These are phyloP conservation scores for Singerocomus rubriflavus DNA, from an alignment of 1,284 basidiomycete genomes.

Conservation along the genomic window DNA sequence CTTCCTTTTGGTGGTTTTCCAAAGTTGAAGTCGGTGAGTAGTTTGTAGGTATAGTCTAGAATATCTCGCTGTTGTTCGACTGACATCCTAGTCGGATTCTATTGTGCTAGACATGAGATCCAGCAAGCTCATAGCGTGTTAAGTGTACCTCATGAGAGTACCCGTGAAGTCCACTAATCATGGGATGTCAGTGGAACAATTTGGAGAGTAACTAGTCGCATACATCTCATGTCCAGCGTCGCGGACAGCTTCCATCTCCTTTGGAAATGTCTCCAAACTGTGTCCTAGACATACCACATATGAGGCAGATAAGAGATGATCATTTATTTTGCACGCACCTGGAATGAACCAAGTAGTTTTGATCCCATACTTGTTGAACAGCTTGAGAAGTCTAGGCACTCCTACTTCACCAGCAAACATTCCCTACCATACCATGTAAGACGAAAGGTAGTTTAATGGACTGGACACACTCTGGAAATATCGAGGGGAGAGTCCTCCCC, in stretches of 20 bases:
- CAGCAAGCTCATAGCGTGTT: neutral
- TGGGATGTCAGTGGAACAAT: neutral
- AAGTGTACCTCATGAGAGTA: slow-evolving; percentile 64
- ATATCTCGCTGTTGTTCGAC: slow-evolving; percentile 71
- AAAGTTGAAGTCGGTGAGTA: slow-evolving; percentile 68
- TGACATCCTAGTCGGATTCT: slow-evolving; percentile 65
- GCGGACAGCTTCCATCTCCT: slow-evolving; percentile 61
- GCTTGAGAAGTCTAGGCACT: slow-evolving; percentile 60
- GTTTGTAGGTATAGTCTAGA: slow-evolving; percentile 62
- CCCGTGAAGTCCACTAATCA: slow-evolving; percentile 60
- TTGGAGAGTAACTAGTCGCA: slow-evolving; percentile 15
- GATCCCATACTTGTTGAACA: slow-evolving; percentile 72
- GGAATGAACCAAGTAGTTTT: slow-evolving; percentile 75
- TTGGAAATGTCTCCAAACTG: slow-evolving; percentile 67
- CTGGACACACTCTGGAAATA: slow-evolving; percentile 45
- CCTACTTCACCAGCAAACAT: slow-evolving; percentile 76
- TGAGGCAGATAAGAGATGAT: neutral
- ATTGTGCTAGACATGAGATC: neutral
- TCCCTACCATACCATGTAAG: slow-evolving; percentile 38
- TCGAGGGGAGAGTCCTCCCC: slow-evolving; percentile 65
- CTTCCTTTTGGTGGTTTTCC: slow-evolving; percentile 64
- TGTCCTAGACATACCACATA: slow-evolving; percentile 44
- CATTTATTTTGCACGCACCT: slow-evolving; percentile 34
- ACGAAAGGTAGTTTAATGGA: neutral
- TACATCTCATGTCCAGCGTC: slow-evolving; percentile 71